A percentile compares a stretch with the other conserved stretches of the same genome.
Evolutionary conservation across 306 rosid genomes (phyloP).

Genomic region (Lupinus albus): DNA sequence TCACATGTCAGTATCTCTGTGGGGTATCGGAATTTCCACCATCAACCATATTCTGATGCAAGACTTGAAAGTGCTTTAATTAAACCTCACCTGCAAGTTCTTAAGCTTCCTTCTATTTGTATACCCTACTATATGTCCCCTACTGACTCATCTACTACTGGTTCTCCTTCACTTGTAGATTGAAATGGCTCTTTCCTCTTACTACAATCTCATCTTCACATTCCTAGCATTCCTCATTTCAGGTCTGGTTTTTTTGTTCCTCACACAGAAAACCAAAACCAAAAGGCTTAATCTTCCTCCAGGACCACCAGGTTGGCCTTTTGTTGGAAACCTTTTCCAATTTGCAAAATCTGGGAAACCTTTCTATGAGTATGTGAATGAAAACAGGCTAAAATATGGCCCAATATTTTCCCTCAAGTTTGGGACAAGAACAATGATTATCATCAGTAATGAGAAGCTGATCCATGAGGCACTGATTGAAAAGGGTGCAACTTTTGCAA

Average conservation of each 20-base stretch:
- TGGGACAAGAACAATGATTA: conserved; percentile 80
- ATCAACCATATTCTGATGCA: conserved; percentile 17
- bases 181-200: conserved; percentile 55
- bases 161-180: neutral
- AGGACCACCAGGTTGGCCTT: conserved; percentile 93
- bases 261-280: conserved; percentile 52
- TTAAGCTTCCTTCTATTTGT: conserved; percentile 49
- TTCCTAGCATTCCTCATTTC: conserved; percentile 57
- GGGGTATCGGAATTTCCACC: no score
- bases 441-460: conserved; percentile 61
- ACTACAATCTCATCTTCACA: conserved; percentile 59
- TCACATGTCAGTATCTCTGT: no score
- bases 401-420: conserved; percentile 77
- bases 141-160: conserved; percentile 11
- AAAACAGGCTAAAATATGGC: conserved; percentile 50
- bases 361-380: conserved; percentile 63
- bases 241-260: conserved; percentile 52
- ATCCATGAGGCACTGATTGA: conserved; percentile 76
- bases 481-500: conserved; percentile 62
- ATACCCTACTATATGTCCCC: conserved; percentile 29
- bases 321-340: conserved; percentile 89
- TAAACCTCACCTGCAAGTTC: conserved; percentile 65
- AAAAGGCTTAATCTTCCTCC: conserved; percentile 67
- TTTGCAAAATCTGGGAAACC: conserved; percentile 69
- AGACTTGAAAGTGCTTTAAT: conserved; percentile 44